These are phyloP conservation scores for Penicillium polonicum DNA, from an alignment of 2,329 filamentous ascomycete species.

Conservation along the genomic window DNA sequence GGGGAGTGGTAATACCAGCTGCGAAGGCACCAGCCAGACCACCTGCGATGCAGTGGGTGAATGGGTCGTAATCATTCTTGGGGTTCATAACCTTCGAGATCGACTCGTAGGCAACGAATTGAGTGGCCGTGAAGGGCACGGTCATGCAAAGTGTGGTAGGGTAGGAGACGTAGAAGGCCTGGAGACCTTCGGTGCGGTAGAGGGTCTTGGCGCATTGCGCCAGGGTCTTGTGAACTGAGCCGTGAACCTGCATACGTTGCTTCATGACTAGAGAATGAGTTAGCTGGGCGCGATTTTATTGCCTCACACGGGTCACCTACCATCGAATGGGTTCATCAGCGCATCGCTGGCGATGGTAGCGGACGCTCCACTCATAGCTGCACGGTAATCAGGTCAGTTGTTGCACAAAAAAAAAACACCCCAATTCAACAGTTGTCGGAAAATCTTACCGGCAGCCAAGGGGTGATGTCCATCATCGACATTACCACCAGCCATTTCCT, in stretches of 20 bases:
- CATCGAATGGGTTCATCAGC: conserved; percentile 98
- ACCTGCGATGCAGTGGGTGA: conserved; percentile 90
- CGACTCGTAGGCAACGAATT: conserved; percentile 97
- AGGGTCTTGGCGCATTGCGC: conserved; percentile 83
- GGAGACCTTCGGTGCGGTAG: conserved; percentile 81
- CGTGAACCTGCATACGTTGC: conserved; percentile 97
- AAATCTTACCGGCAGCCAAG: conserved; percentile 74
- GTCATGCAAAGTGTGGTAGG: conserved; percentile 98
- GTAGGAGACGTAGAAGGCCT: conserved; percentile 97
- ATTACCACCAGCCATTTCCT: conserved; percentile 93
- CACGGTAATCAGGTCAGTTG: conserved; percentile 11
- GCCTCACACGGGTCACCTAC: conserved; percentile 51
- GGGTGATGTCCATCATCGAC: conserved; percentile 81
- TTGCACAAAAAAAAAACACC: background rate
- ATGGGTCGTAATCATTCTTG: conserved; percentile 73
- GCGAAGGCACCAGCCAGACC: conserved; percentile 91
- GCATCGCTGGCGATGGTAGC: conserved; percentile 97
- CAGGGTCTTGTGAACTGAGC: conserved; percentile 88
- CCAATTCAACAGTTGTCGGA: background rate
- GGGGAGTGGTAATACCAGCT: conserved; percentile 87
- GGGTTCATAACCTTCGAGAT: conserved; percentile 94
- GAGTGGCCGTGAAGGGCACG: conserved; percentile 92
- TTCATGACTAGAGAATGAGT: conserved; percentile 73
- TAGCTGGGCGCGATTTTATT: background rate
- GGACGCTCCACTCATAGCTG: conserved; percentile 87